Evolutionary conservation across 2,329 filamentous ascomycete genomes (phyloP), one percentile per base, ranked within the genome.

Genomic region (Nemania abortiva): DNA sequence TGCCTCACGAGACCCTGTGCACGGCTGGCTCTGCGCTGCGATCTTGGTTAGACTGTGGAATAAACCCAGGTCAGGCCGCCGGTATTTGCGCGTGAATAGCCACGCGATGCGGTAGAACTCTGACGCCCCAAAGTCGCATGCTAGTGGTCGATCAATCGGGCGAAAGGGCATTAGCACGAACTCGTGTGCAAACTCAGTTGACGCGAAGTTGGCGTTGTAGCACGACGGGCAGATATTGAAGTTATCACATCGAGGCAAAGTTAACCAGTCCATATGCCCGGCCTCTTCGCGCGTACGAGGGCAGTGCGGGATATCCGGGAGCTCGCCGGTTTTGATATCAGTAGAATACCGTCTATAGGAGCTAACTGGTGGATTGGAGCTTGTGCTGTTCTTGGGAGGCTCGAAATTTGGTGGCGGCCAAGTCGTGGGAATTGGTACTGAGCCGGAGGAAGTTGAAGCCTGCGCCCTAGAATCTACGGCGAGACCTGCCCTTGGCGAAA

Each of bases 21-120:
- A 97, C 81, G 76, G 87, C 77, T 79, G 85, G 75, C 86, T 82
- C 29, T 83, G 86, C 4, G 87, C 85, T 1, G 87, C 83, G 47
- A 93, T 86, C 10, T 87, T 86, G 5, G 91, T 90, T 39, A 97
- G 85, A 45, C 88, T 86, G 67, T 91, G 88, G 34, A 98, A 84
- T 5, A 97, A 81, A 13, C 88, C 87, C 49, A 96, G 82, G 72
- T 93, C 89, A 2, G 86, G 84, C 20, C 88, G 84, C 13, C 88
- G 82, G 72, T 93, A 88, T 79, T 94, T 94, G 61, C 92, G 82
- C 1, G 90, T 95, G 70, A 97, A 85, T 2, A 95, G 85, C 89
- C 92, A 97, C 0, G 94, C 94, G 47, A 97, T 89, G 31, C 93
- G 90, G 74, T 93, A 91, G 93, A 94, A 98, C 0, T 91, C 88